These are phyloP conservation scores for Globisporangium ultimum DNA, from an alignment of 352 stramenopile genomes.

Conservation along the genomic window DNA sequence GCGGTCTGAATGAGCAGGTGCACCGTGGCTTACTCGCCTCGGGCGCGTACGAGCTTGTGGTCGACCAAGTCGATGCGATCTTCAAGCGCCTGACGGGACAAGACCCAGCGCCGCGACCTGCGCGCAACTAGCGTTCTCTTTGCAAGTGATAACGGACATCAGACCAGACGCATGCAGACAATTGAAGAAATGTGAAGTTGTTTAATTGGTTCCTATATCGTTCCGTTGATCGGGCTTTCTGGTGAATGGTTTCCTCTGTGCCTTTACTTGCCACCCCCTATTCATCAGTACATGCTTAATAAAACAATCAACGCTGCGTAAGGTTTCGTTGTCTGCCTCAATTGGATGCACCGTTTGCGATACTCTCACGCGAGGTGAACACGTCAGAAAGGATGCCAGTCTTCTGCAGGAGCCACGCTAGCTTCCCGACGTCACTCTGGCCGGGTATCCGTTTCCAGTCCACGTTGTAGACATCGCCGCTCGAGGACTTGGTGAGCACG, in stretches of 20 bases:
- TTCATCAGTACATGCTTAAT: not conserved
- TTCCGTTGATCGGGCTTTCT: not conserved
- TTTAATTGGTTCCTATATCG: not conserved
- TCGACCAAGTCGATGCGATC: slow-evolving; percentile 80
- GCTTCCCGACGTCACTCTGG: slow-evolving; percentile 59
- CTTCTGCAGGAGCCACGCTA: slow-evolving; percentile 74
- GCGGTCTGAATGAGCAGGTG: slow-evolving; percentile 83
- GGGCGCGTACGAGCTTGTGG: slow-evolving; percentile 75
- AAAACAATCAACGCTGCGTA: not conserved
- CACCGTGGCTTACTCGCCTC: slow-evolving; percentile 62
- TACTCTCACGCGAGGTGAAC: slow-evolving; percentile 10
- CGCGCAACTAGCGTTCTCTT: slow-evolving; percentile 20
- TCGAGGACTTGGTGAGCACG: slow-evolving; percentile 33
- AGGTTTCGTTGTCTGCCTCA: slow-evolving; percentile 3
- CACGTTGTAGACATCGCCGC: slow-evolving; percentile 50
- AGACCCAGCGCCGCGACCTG: slow-evolving; percentile 56
- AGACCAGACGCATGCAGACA: not conserved
- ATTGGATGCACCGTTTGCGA: not conserved
- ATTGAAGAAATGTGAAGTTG: not conserved
- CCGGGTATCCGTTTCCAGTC: slow-evolving; percentile 84
- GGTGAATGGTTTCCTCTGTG: not conserved
- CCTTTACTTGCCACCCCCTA: not conserved
- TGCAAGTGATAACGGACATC: not conserved
- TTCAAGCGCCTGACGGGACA: slow-evolving; percentile 73
- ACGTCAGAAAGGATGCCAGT: slow-evolving; percentile 43